Conservation (phyloP, 2,329 filamentous ascomycete species). For the Colletotrichum sidae region DNA sequence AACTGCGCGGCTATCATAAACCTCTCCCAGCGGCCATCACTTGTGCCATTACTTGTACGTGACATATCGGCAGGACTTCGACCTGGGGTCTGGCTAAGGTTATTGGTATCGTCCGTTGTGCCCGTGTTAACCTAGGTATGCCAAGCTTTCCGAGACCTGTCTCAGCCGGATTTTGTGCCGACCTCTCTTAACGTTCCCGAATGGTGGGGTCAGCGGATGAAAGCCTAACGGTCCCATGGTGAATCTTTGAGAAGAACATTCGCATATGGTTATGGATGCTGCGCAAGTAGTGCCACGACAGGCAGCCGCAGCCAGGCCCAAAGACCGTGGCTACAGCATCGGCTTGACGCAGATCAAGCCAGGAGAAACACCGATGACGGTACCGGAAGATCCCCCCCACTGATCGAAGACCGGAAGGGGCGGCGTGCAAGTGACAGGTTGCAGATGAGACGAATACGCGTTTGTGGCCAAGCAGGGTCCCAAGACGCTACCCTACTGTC, state of each 20-base stretch:
- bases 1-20: not conserved
- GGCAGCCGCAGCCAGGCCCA: slow-evolving; percentile 3
- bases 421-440: slow-evolving; percentile 39
- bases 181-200: slow-evolving; percentile 28
- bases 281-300: not conserved
- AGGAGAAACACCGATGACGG: slow-evolving; percentile 40
- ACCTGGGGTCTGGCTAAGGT: slow-evolving; percentile 25
- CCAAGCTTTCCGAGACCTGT: slow-evolving; percentile 35
- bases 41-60: too few species aligned
- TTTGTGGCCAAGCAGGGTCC: slow-evolving; percentile 26
- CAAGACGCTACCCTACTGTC: slow-evolving; percentile 26
- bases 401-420: slow-evolving; percentile 42
- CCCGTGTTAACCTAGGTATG: slow-evolving; percentile 24
- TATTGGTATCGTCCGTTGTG: slow-evolving; percentile 21
- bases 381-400: slow-evolving; percentile 38
- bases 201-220: slow-evolving; percentile 7
- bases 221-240: not conserved
- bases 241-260: not conserved
- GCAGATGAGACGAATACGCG: slow-evolving; percentile 42
- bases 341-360: slow-evolving; percentile 37
- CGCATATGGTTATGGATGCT: too few species aligned
- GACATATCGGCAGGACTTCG: slow-evolving; percentile 1
- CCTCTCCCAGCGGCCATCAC: too few species aligned
- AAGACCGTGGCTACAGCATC: slow-evolving; percentile 24
- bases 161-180: slow-evolving; percentile 29